Percentiles rank a stretch among this genome's conserved stretches.
phyloP scores from a whole-genome alignment of 345 rosid species.

The Lepidium sativum region DNA sequence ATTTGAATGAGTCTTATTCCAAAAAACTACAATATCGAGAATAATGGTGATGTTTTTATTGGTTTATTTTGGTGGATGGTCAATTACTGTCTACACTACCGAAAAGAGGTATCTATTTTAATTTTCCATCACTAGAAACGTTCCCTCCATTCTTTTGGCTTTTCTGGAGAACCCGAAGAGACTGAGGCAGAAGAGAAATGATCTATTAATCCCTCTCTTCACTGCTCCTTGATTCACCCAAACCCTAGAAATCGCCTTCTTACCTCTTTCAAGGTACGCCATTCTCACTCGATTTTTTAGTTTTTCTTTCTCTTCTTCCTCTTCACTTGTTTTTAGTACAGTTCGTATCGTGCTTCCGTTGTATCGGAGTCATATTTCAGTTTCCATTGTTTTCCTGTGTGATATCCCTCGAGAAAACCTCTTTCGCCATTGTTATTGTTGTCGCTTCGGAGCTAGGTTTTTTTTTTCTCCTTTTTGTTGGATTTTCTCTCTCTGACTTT shows the following conservation, averaged over 20 bases:
- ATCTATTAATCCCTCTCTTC: not conserved
- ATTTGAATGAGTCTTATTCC: too few species aligned
- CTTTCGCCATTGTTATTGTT: not conserved
- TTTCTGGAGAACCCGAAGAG: not conserved
- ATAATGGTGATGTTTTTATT: too few species aligned
- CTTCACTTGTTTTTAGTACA: not conserved
- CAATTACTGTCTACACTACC: too few species aligned
- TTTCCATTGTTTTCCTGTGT: not conserved
- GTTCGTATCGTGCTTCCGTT: not conserved
- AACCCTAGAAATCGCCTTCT: conserved; percentile 15
- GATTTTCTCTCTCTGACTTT: not conserved
- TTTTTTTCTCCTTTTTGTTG: not conserved
- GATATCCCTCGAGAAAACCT: not conserved
- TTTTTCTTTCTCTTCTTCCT: not conserved
- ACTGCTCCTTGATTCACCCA: not conserved
- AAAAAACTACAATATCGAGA: too few species aligned
- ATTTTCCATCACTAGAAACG: not conserved
- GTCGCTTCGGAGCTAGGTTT: not conserved
- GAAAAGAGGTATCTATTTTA: not conserved
- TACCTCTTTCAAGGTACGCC: not conserved
- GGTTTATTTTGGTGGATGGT: too few species aligned
- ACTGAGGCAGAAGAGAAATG: conserved; percentile 2
- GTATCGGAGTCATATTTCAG: not conserved
- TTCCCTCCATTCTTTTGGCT: conserved; percentile 24
- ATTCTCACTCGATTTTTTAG: not conserved